Base-by-base conservation (phyloP, 2,329 filamentous ascomycete species). In the Mycosphaerella arachidis region DNA sequence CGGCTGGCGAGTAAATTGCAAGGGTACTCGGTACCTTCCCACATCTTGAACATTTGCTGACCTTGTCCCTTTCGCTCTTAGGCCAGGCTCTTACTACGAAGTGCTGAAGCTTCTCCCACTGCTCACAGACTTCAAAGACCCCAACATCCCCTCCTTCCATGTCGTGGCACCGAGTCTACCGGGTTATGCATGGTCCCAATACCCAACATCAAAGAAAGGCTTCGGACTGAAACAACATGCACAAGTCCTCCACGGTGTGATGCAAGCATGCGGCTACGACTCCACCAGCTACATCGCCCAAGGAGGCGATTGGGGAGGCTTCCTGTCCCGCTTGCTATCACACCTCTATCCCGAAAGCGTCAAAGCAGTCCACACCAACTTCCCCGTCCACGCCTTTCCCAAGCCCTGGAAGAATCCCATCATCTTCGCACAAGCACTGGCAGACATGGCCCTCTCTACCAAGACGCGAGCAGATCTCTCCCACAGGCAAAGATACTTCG, bases 241-340 rank as follows among this genome's bases (percentile, higher is more conserved):
- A 12, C 58, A 66, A 30, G 55, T 56, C 0, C 76, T 84, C 62
- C 83, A 91, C 71, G 85, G 84, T 55, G 74, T 91, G 6, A 91
- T 91, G 88, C 74, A 82, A 10, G 79, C 81, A n/a, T 78, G 91
- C 4, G 86, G 86, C 0, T 91, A 88, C 68, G 64, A 78, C 9
- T 45, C 37, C 24, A 24, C 24, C 1, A 75, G 84, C 73, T 88
- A 86, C 60, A 69, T 75, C 1, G 74, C 77, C 10, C 75, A 89
- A 72, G 86, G 85, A 65, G 88, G 88, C 30, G 88, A 91, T 67
- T 90, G 86, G 87, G 88, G 87, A 24, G 84, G 79, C 68, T 79
- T 80, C 64, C 81, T 90, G 63, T 85, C 84, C n/a, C 82, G 87
- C 9, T 72, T 79, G 20, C 80, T 90, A 57, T 82, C 81, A 0